These are phyloP conservation scores for Naganishia kalamii DNA, from an alignment of 768 basidiomycete species.

Conservation along the genomic window DNA sequence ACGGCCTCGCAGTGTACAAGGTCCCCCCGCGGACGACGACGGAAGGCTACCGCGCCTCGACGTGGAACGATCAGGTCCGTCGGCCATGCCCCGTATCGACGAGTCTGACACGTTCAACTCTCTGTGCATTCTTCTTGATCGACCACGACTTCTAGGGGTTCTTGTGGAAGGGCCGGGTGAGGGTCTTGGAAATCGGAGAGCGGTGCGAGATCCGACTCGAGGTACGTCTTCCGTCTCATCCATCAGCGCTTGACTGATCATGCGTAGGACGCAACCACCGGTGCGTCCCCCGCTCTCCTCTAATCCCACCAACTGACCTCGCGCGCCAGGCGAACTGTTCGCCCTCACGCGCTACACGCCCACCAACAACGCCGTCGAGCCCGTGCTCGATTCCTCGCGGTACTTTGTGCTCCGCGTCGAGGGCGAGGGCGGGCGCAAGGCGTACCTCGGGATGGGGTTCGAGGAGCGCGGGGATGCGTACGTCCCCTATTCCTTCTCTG, in stretches of 20 bases:
- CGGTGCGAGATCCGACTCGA: constrained; percentile 71
- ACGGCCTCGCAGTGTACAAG: constrained; percentile 70
- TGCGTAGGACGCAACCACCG: neutral
- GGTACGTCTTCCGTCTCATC: neutral
- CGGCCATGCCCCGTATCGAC: too few relatives aligned
- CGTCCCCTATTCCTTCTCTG: constrained; percentile 40
- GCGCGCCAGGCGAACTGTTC: constrained; percentile 65
- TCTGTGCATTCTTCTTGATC: too few relatives aligned
- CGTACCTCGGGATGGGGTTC: constrained; percentile 92
- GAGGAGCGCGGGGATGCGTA: constrained; percentile 72
- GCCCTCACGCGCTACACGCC: constrained; percentile 78
- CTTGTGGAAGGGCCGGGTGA: constrained; percentile 84
- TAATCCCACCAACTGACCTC: too few relatives aligned
- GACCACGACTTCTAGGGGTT: too few relatives aligned
- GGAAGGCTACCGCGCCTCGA: constrained; percentile 83
- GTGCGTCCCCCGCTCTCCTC: neutral
- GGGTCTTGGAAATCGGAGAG: constrained; percentile 70
- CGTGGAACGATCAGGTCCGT: constrained; percentile 81
- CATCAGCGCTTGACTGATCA: neutral
- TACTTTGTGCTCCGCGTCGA: constrained; percentile 92
- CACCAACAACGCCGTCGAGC: constrained; percentile 75
- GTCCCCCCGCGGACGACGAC: constrained; percentile 79
- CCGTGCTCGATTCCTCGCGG: constrained; percentile 88
- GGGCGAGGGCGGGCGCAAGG: constrained; percentile 69
- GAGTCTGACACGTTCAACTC: too few relatives aligned